Evolutionary conservation across 805 yeast species (phyloP).

Genomic region (Sporopachydermia lactativora): DNA sequence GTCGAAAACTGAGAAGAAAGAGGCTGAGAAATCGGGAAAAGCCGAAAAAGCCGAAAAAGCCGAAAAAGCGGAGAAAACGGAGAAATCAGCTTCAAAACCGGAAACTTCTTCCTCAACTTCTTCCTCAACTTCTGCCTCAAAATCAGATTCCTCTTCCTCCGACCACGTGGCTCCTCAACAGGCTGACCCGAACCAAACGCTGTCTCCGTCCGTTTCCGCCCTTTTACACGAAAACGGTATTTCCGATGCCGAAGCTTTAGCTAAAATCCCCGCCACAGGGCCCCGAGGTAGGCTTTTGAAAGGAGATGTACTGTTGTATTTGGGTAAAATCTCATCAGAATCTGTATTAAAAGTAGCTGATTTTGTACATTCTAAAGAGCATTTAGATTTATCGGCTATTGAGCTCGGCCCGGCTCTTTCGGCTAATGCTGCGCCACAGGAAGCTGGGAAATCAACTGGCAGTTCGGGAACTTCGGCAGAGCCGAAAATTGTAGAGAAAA

Average conservation of each 20-base stretch:
- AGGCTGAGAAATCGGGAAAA: conserved; percentile 6
- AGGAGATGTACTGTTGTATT: conserved; percentile 80
- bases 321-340: conserved; percentile 56
- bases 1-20: conserved; percentile 7
- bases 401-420: conserved; percentile 23
- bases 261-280: conserved; percentile 71
- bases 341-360: conserved; percentile 39
- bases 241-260: conserved; percentile 53
- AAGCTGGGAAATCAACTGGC: conserved; percentile 10
- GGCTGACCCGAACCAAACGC: conserved; percentile 54
- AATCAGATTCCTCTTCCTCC: conserved; percentile 6
- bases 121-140: conserved; percentile 9
- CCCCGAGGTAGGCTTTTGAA: conserved; percentile 77
- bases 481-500: conserved; percentile 22
- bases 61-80: not conserved
- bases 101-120: conserved; percentile 10
- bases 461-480: conserved; percentile 12
- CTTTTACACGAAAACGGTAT: conserved; percentile 49
- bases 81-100: conserved; percentile 7
- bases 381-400: conserved; percentile 62
- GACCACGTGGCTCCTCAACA: conserved; percentile 14
- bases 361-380: conserved; percentile 39
- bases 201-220: conserved; percentile 68
- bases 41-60: conserved; percentile 9
- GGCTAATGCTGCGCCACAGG: conserved; percentile 8